Percentiles rank a stretch among this genome's conserved stretches.
phyloP scores from a whole-genome alignment of 306 rosid species.

The Rosa chinensis region DNA sequence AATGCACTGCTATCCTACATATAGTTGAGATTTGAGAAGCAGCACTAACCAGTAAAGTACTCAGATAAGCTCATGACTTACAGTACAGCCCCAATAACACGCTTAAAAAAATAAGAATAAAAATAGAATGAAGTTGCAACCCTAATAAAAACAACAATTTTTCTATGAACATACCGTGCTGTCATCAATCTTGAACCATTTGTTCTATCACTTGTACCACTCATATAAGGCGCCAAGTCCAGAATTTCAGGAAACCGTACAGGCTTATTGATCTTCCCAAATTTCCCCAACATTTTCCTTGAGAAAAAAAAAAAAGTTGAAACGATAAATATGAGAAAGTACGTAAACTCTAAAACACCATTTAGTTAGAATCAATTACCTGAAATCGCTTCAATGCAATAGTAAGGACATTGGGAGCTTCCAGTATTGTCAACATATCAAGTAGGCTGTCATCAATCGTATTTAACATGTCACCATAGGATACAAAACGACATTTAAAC shows the following conservation, averaged over 20 bases:
- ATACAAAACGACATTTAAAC: too few species aligned
- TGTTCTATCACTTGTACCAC: too few species aligned
- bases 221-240: too few species aligned
- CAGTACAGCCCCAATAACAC: neutral
- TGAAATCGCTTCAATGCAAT: conserved; percentile 94
- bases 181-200: conserved; percentile 98
- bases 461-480: too few species aligned
- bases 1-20: neutral
- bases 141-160: neutral
- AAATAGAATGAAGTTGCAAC: neutral
- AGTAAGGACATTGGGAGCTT: conserved; percentile 96
- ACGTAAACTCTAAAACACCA: conserved; percentile 3
- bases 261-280: too few species aligned
- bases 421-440: conserved; percentile 56
- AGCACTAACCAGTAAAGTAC: neutral
- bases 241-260: too few species aligned
- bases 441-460: too few species aligned
- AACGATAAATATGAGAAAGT: neutral
- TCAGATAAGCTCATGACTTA: neutral
- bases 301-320: too few species aligned
- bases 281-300: conserved; percentile 45
- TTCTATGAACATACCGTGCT: conserved; percentile 57
- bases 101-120: neutral
- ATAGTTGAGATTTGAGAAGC: neutral
- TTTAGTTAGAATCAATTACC: conserved; percentile 46